A percentile compares a stretch with the other conserved stretches of the same genome.
Evolutionary conservation across 352 stramenopile genomes (phyloP).

Genomic region (Globisporangium ultimum): DNA sequence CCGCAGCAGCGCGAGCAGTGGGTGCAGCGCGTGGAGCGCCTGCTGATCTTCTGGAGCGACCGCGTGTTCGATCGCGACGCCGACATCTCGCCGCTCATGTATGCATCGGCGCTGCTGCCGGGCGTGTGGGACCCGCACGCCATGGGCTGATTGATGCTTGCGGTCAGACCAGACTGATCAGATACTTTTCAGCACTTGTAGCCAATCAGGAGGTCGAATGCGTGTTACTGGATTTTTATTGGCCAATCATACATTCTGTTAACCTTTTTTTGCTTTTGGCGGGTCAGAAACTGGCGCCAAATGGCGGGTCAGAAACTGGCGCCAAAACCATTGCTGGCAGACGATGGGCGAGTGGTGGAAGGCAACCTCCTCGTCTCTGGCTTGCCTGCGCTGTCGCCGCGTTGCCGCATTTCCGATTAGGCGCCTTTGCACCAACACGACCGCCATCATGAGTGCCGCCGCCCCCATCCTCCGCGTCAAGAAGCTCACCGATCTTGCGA

Average conservation of each 20-base stretch:
- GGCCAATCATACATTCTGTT: neutral
- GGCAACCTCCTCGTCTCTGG: conserved; percentile 4
- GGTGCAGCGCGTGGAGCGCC: conserved; percentile 11
- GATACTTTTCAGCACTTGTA: conserved; percentile 1
- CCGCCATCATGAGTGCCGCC: conserved; percentile 6
- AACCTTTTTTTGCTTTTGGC: conserved; percentile 4
- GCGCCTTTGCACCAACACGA: neutral
- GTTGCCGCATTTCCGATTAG: neutral
- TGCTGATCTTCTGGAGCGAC: conserved; percentile 24
- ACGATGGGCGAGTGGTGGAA: neutral
- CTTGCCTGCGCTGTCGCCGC: neutral
- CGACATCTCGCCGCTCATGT: conserved; percentile 48
- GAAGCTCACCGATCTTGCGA: conserved; percentile 80
- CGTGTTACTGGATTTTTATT: no score
- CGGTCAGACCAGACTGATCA: neutral
- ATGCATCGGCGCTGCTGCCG: conserved; percentile 32
- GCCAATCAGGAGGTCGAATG: no score
- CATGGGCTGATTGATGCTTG: neutral
- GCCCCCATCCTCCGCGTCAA: conserved; percentile 70
- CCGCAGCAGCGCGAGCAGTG: conserved; percentile 14
- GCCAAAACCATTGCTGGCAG: conserved; percentile 5
- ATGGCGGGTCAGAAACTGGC: conserved; percentile 8
- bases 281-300: conserved; percentile 11
- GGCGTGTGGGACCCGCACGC: conserved; percentile 21
- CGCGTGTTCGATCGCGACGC: conserved; percentile 27